These are phyloP conservation scores for Cerioporus squamosus DNA, from an alignment of 1,284 basidiomycete species.

Conservation along the genomic window DNA sequence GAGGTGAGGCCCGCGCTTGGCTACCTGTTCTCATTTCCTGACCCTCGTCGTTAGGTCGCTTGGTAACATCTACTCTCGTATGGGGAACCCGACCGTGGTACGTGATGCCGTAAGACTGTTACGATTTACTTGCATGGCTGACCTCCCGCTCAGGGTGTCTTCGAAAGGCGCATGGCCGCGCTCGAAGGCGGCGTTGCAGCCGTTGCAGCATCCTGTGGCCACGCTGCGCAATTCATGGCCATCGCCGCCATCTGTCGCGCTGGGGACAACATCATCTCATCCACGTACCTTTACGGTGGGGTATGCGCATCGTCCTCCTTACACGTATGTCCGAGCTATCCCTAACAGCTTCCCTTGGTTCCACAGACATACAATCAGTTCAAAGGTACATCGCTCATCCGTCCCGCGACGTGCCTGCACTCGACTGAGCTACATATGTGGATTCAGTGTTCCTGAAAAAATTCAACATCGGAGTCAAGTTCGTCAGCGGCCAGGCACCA, in stretches of 20 bases:
- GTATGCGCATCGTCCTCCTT: slow-evolving; percentile 43
- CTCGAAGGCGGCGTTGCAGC: slow-evolving; percentile 85
- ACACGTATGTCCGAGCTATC: slow-evolving; percentile 55
- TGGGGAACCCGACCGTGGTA: slow-evolving; percentile 87
- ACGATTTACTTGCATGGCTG: background rate
- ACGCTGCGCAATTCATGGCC: slow-evolving; percentile 83
- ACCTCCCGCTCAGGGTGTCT: slow-evolving; percentile 74
- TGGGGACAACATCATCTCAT: slow-evolving; percentile 84
- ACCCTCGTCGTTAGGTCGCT: slow-evolving; percentile 45
- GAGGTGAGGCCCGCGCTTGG: slow-evolving; percentile 40
- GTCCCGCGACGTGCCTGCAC: slow-evolving; percentile 41
- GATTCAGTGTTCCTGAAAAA: slow-evolving; percentile 61
- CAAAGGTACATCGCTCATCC: slow-evolving; percentile 52
- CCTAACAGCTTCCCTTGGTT: background rate
- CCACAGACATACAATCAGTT: slow-evolving; percentile 85
- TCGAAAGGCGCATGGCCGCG: slow-evolving; percentile 84
- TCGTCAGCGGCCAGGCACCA: slow-evolving; percentile 66
- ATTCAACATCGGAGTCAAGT: slow-evolving; percentile 80
- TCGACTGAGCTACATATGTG: background rate
- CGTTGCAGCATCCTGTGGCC: slow-evolving; percentile 79
- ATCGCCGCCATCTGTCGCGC: slow-evolving; percentile 66
- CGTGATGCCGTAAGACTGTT: slow-evolving; percentile 30
- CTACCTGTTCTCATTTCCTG: background rate
- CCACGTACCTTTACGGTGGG: slow-evolving; percentile 70
- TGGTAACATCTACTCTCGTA: slow-evolving; percentile 82